Evolutionary conservation across 1,139 yeast genomes (phyloP).

Genomic region (Chernovozyma sophiae-reginae): DNA sequence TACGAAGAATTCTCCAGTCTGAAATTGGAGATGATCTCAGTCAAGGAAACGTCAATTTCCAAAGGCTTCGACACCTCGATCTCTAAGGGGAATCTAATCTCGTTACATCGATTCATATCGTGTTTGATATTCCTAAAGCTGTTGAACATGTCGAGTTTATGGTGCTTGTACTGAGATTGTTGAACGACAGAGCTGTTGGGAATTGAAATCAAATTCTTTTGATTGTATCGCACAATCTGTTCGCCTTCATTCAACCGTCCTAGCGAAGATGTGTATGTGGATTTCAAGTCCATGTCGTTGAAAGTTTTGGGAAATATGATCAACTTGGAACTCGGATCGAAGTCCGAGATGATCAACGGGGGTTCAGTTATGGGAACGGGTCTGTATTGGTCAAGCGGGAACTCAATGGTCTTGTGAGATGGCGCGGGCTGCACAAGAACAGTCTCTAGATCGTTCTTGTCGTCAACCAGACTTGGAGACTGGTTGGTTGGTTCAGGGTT

Average conservation of each 20-base stretch:
- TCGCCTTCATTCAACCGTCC: not conserved
- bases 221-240: not conserved
- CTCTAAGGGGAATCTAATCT: conserved; percentile 9
- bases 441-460: too few species aligned
- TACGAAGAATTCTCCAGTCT: conserved; percentile 16
- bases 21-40: conserved; percentile 15
- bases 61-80: conserved; percentile 17
- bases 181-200: not conserved
- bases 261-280: not conserved
- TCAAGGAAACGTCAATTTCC: conserved; percentile 17
- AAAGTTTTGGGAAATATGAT: not conserved
- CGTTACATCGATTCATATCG: conserved; percentile 16
- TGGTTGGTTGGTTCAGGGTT: too few species aligned
- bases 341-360: not conserved
- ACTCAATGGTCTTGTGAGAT: too few species aligned
- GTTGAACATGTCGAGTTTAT: conserved; percentile 16
- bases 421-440: too few species aligned
- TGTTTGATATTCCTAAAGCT: conserved; percentile 14
- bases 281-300: not conserved
- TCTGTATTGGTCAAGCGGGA: too few species aligned
- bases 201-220: not conserved
- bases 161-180: conserved; percentile 12
- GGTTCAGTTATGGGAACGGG: too few species aligned
- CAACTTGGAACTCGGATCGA: not conserved
- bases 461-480: too few species aligned